These are phyloP conservation scores for Podospora australis DNA, from an alignment of 495 filamentous ascomycete species.

Conservation along the genomic window DNA sequence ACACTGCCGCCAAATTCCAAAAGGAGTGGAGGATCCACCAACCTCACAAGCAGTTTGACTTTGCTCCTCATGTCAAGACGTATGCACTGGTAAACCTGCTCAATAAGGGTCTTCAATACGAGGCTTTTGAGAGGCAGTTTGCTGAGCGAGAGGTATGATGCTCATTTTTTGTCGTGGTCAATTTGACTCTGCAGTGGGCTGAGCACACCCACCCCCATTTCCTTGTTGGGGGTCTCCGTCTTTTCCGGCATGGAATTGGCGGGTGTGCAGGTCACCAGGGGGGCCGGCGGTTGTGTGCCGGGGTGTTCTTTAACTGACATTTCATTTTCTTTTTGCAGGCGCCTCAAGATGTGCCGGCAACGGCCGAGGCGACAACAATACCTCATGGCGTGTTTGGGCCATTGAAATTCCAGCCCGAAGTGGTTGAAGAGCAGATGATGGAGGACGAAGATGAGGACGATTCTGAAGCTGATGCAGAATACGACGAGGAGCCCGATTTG, in stretches of 20 bases:
- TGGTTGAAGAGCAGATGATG: conserved; percentile 13
- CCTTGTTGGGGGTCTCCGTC: conserved; percentile 13
- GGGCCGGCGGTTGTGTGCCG: conserved; percentile 19
- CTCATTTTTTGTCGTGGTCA: conserved; percentile 3
- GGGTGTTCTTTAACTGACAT: conserved; percentile 41
- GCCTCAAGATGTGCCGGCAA: conserved; percentile 37
- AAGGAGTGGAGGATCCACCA: conserved; percentile 69
- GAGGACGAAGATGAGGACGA: conserved; percentile 28
- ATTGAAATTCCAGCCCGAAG: conserved; percentile 31
- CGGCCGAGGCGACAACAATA: conserved; percentile 37
- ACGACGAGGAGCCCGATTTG: conserved; percentile 26
- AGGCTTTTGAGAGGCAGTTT: conserved; percentile 56
- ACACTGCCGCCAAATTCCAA: conserved; percentile 73
- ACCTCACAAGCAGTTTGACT: conserved; percentile 64
- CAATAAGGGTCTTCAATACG: conserved; percentile 71
- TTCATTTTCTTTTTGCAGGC: conserved; percentile 39
- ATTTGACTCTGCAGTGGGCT: background rate
- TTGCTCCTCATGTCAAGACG: conserved; percentile 67
- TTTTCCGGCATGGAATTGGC: conserved; percentile 12
- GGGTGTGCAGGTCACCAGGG: conserved; percentile 17
- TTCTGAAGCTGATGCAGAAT: conserved; percentile 23
- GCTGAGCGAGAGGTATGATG: conserved; percentile 29
- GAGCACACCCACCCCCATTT: conserved; percentile 4
- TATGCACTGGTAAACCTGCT: conserved; percentile 69
- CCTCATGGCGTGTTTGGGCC: conserved; percentile 45